Conservation (phyloP, 805 yeast genomes). For the Saturnispora sekii region DNA sequence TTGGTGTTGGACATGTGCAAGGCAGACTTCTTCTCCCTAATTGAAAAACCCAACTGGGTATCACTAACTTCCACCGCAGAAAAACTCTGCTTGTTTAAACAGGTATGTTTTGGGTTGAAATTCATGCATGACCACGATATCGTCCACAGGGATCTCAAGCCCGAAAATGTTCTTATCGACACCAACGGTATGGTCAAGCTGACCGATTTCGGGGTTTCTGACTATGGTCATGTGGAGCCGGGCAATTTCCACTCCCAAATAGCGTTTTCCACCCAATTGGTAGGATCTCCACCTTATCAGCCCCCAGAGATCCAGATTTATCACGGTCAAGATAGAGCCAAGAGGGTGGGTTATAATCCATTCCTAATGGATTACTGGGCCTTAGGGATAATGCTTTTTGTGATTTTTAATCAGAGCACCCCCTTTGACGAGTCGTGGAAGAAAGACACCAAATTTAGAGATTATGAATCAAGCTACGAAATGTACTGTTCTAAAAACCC, state of each 20-base stretch:
- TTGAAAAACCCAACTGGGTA: constrained; percentile 51
- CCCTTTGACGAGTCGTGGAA: constrained; percentile 51
- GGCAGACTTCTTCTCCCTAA: constrained; percentile 49
- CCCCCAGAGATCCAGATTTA: constrained; percentile 68
- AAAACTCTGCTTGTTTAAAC: constrained; percentile 65
- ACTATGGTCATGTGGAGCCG: constrained; percentile 51
- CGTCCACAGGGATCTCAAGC: constrained; percentile 91
- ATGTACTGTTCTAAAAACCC: constrained; percentile 26
- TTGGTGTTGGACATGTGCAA: constrained; percentile 58
- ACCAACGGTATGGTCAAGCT: constrained; percentile 50
- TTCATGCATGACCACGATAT: constrained; percentile 67
- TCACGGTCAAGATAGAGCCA: constrained; percentile 30
- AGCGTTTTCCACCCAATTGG: constrained; percentile 39
- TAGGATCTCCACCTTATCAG: constrained; percentile 79
- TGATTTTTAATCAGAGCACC: constrained; percentile 45
- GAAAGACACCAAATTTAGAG: constrained; percentile 42
- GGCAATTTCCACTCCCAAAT: constrained; percentile 41
- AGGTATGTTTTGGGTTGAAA: constrained; percentile 53
- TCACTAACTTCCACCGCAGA: constrained; percentile 36
- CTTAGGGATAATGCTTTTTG: constrained; percentile 60
- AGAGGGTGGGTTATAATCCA: constrained; percentile 42
- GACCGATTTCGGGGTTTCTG: constrained; percentile 91
- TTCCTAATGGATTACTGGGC: constrained; percentile 72
- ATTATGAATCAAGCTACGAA: constrained; percentile 35
- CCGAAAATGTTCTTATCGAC: constrained; percentile 77